Conservation (phyloP, 2,329 filamentous ascomycete species). For the Aspergillus chevalieri region DNA sequence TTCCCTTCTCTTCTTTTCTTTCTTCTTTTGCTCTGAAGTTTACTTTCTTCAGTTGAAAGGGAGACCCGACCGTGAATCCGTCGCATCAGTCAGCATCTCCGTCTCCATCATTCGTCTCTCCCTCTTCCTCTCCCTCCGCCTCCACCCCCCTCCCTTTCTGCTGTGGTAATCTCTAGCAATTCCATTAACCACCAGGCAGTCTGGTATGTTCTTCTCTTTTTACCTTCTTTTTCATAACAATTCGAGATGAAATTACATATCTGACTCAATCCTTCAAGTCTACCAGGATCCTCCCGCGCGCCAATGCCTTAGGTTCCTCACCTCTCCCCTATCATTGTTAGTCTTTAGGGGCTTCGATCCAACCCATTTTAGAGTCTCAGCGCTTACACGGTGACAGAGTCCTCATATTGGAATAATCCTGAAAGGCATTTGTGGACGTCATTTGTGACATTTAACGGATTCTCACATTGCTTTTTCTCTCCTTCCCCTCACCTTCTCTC, state of each 20-base stretch:
- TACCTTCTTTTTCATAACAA: not conserved
- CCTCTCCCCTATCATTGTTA: not conserved
- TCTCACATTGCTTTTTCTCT: not conserved
- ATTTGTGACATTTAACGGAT: too few relatives aligned
- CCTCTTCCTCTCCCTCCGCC: conserved; percentile 2
- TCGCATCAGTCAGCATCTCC: too few relatives aligned
- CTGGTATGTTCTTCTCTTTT: not conserved
- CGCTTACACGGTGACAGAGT: not conserved
- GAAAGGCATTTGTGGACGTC: too few relatives aligned
- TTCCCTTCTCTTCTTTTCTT: conserved; percentile 8
- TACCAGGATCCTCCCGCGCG: not conserved
- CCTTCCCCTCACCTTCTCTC: not conserved
- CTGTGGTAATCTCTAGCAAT: not conserved
- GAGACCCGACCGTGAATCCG: too few relatives aligned
- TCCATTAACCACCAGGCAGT: not conserved
- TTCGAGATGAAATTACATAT: not conserved
- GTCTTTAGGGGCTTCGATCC: not conserved
- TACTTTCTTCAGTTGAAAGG: too few relatives aligned
- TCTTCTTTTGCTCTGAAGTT: conserved; percentile 2
- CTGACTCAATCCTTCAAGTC: not conserved
- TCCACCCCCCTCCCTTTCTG: conserved; percentile 1
- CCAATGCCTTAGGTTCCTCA: not conserved
- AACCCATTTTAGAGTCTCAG: not conserved
- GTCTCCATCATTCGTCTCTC: too few relatives aligned
- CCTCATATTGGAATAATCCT: not conserved